Percentiles rank a stretch among this genome's conserved stretches.
phyloP scores from a whole-genome alignment of 495 filamentous ascomycete genomes.

The Neurospora sublineolata region DNA sequence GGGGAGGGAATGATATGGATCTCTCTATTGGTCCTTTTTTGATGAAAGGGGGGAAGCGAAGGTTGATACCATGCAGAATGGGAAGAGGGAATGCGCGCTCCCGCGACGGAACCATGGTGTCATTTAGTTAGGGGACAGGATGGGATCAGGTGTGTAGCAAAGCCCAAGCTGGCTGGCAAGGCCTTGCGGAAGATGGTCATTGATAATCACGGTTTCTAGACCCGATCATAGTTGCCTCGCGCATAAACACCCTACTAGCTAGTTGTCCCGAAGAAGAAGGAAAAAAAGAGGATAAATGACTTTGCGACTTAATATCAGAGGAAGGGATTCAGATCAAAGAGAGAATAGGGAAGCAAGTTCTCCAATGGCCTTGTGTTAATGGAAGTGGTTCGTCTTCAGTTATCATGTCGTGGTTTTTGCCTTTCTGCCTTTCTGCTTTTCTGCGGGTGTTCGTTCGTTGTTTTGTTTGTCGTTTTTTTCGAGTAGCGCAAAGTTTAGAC shows the following conservation, averaged over 20 bases:
- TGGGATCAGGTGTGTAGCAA: not conserved
- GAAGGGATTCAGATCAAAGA: not conserved
- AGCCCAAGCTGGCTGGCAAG: not conserved
- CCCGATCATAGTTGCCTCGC: not conserved
- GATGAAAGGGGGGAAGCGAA: not conserved
- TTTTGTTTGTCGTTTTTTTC: not conserved
- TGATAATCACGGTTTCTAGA: not conserved
- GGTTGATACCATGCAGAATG: not conserved
- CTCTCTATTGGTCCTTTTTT: not conserved
- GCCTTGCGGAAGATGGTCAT: not conserved
- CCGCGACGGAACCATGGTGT: not conserved
- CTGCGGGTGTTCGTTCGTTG: not conserved
- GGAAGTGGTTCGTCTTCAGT: not conserved
- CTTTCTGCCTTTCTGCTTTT: not conserved
- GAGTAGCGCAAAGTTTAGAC: not conserved
- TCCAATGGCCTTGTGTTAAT: not conserved
- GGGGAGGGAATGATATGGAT: not conserved
- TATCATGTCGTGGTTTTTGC: not conserved
- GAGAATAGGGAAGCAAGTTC: not conserved
- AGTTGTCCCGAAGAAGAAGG: not conserved
- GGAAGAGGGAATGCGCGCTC: not conserved
- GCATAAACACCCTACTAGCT: not conserved
- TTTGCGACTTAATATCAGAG: not conserved
- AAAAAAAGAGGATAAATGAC: not conserved
- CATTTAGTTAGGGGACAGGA: not conserved